A percentile compares a stretch with the other conserved stretches of the same genome.
Evolutionary conservation across 1,284 basidiomycete genomes (phyloP).

Genomic region (Sanghuangporus baumii): DNA sequence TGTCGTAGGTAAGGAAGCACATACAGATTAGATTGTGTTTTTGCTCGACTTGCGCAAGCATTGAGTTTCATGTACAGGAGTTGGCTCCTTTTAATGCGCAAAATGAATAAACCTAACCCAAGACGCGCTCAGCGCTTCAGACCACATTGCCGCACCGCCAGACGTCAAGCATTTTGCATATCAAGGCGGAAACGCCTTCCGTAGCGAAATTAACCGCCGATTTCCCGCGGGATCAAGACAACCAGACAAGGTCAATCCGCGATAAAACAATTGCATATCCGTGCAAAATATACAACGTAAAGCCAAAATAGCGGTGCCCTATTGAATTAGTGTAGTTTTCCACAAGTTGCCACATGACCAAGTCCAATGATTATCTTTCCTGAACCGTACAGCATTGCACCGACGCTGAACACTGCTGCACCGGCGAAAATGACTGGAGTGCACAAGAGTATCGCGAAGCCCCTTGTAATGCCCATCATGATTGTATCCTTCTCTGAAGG

Average conservation of each 20-base stretch:
- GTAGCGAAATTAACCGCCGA: too few species aligned
- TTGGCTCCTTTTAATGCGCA: background rate
- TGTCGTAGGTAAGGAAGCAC: too few species aligned
- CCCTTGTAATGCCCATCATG: slow-evolving; percentile 5
- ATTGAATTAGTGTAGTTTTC: background rate
- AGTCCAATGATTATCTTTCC: background rate
- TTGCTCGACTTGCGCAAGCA: too few species aligned
- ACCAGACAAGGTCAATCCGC: too few species aligned
- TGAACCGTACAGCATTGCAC: slow-evolving; percentile 2
- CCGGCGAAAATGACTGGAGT: slow-evolving; percentile 2
- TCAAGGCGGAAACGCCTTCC: background rate
- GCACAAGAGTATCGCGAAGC: background rate
- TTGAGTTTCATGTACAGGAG: too few species aligned
- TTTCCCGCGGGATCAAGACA: too few species aligned
- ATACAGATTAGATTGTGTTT: too few species aligned
- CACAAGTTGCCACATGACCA: background rate
- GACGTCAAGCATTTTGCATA: background rate
- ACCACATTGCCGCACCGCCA: too few species aligned
- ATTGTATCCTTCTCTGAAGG: background rate
- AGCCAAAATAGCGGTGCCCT: too few species aligned
- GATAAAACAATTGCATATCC: too few species aligned
- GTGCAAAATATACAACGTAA: too few species aligned
- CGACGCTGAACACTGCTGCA: too few species aligned
- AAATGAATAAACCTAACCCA: background rate
- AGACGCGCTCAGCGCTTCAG: background rate